Evolutionary conservation across 129 eudicot genomes (phyloP), one percentile per base, ranked within the genome.

Genomic region (Tanacetum coccineum): DNA sequence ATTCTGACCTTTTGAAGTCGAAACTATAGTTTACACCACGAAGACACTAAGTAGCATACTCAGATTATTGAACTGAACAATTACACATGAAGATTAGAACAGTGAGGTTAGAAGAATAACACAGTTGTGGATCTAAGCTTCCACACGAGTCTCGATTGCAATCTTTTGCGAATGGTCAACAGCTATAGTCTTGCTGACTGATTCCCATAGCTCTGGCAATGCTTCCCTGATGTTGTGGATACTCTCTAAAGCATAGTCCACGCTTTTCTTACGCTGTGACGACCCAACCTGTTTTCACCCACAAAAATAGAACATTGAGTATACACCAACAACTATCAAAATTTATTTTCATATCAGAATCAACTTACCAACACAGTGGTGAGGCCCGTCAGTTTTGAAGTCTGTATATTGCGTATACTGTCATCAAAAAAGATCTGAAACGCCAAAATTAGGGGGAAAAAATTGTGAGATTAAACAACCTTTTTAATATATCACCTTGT

Each of bases 401-500:
- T 74, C 62, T 87, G 86, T 65, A n/a, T 20, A 67, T 94, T 94
- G 55, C 97, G 95, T 25, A 77, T 52, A 30, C 96, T 88, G 66
- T 92, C 96, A 70, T 88, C 96, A 52, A 92, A 92, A 79, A 94
- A 94, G n/a, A n/a, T 59, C 99, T 94, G 87, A 19, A 56, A 75
- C 5, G 55, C 54, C 64, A 63, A 32, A 58, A 57, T 19, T 4
- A 9, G 3, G 22, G 15, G 1, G 9, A 36, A 36, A 36, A 36
- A 1, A 2, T 0, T 1, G 25, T 72, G 22, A 63, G 18, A 36
- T 36, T 6, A 36, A 32, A 13, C 1, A 15, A 54, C 32, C 6
- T n/a, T 36, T 8, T 36, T 6, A 36, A 12, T 12, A n/a, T 5
- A 1, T 39, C 14, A 56, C 13, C 57, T 4, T 68, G n/a, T 12